Conservation (phyloP, 345 rosid genomes). For the Eucalyptus regnans region DNA sequence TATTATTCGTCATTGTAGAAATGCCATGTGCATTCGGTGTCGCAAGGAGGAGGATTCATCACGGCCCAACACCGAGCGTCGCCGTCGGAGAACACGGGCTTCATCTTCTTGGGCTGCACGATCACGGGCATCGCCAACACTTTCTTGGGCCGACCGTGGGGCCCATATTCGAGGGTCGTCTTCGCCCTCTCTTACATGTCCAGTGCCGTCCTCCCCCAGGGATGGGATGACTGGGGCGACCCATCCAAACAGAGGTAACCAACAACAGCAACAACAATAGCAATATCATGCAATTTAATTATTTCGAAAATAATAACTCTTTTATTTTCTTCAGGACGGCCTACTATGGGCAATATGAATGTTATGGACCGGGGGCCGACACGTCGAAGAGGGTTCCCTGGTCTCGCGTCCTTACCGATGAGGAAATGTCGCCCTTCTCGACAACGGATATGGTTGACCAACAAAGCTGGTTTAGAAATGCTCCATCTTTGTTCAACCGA, state of each 20-base stretch:
- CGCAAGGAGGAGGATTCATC: background rate
- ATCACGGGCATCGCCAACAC: conserved; percentile 25
- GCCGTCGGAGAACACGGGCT: conserved; percentile 20
- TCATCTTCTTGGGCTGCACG: conserved; percentile 25
- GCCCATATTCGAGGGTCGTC: background rate
- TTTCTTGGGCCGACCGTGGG: conserved; percentile 37
- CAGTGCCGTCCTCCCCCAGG: background rate
- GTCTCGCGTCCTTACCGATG: conserved; percentile 24
- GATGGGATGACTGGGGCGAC: conserved; percentile 34
- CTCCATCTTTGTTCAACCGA: background rate
- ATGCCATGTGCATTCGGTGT: background rate
- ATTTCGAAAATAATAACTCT: background rate
- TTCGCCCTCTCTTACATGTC: background rate
- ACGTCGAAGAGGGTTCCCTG: conserved; percentile 26
- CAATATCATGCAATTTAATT: background rate
- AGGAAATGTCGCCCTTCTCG: conserved; percentile 28
- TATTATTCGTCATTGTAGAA: background rate
- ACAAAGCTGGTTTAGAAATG: conserved; percentile 10
- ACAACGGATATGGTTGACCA: conserved; percentile 48
- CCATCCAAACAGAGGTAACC: conserved; percentile 20
- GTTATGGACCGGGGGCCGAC: conserved; percentile 48
- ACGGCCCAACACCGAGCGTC: conserved; percentile 25
- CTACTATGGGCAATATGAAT: conserved; percentile 49
- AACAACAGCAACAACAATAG: background rate
- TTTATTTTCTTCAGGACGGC: conserved; percentile 12